Base-by-base conservation (phyloP, 176 grass and related monocot species). In the Avena sativa region DNA sequence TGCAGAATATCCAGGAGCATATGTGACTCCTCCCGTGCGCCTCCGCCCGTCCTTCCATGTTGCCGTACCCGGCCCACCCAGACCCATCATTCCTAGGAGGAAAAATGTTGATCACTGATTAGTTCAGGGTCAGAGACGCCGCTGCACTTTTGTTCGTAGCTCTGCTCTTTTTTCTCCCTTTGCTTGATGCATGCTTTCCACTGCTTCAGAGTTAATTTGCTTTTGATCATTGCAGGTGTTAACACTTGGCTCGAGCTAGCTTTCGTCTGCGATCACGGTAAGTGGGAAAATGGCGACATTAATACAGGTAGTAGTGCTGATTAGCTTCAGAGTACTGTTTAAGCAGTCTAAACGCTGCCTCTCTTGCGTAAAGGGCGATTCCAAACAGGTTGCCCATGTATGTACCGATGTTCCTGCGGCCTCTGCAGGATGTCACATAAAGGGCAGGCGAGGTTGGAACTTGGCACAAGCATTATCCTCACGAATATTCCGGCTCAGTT, bases 1-100 rank as follows among this genome's bases (percentile, higher is more conserved):
- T 47, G 66, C 81, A 73, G 81, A 84, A 88, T 84, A 84, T 84
- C 89, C 49, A 5, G n/a, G 10, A 72, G 89, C 83, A 90, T 90
- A 90, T 65, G n/a, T 1, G 32, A 82, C 79, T 15, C 38, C 5
- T 43, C 38, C 38, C 38, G 38, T 12, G 30, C 10, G 58, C 8
- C 5, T 50, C 21, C 47, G 47, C 62, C 63, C 32, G 32, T 50
- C 71, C 71, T 74, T 50, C 71, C 44, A 32, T 32, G 43, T 50
- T 20, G 79, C 61, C 61, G 25, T 30, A 50, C 61, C 15, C 32
- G 57, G n/a, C 12, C 56, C 51, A 74, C 38, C 34, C 2, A 60
- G 5, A 43, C 38, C 28, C 12, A 63, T 20, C 70, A 57, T 76
- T 19, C 14, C 48, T 30, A 57, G n/a, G 48, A 48, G 68, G 59